Percentiles rank a stretch among this genome's conserved stretches.
Evolutionary conservation across 192 early-diverging fungal genomes (phyloP).

Genomic region (Chytriomyces sp.): DNA sequence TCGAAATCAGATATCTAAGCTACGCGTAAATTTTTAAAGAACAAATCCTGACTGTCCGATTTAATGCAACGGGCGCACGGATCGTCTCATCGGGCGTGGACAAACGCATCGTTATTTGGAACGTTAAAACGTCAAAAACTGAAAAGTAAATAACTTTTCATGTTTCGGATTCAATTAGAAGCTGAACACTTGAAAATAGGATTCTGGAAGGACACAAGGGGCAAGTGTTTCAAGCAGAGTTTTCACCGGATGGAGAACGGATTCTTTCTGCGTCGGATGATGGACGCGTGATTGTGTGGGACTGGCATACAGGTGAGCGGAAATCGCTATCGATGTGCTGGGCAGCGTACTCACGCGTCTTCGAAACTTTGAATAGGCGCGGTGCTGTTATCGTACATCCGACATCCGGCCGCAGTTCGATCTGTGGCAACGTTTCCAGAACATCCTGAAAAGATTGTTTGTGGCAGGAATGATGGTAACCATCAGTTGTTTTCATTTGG

Average conservation of each 20-base stretch:
- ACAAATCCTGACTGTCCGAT: slow-evolving; percentile 48
- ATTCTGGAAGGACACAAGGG: slow-evolving; percentile 58
- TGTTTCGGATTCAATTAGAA: background rate
- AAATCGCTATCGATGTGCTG: background rate
- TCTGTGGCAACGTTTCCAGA: slow-evolving; percentile 51
- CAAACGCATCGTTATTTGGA: slow-evolving; percentile 60
- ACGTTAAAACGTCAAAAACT: slow-evolving; percentile 41
- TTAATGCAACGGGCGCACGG: slow-evolving; percentile 40
- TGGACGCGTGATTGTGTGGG: slow-evolving; percentile 57
- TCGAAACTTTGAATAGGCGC: slow-evolving; percentile 28
- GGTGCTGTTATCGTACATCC: slow-evolving; percentile 41
- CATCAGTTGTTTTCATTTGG: background rate
- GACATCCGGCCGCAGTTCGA: slow-evolving; percentile 55
- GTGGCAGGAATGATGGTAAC: slow-evolving; percentile 54
- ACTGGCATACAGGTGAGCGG: slow-evolving; percentile 55
- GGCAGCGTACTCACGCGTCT: background rate
- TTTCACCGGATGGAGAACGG: slow-evolving; percentile 48
- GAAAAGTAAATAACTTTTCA: slow-evolving; percentile 52
- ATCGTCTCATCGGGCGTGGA: slow-evolving; percentile 52
- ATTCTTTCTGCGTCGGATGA: slow-evolving; percentile 57
- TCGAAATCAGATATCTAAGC: background rate
- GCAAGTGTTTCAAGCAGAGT: slow-evolving; percentile 53
- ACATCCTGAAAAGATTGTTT: slow-evolving; percentile 45
- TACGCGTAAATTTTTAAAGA: slow-evolving; percentile 23
- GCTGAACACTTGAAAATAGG: slow-evolving; percentile 32